A percentile compares a stretch with the other conserved stretches of the same genome.
Conservation (phyloP, 1,284 basidiomycete species). For the Polyporus tsugae region DNA sequence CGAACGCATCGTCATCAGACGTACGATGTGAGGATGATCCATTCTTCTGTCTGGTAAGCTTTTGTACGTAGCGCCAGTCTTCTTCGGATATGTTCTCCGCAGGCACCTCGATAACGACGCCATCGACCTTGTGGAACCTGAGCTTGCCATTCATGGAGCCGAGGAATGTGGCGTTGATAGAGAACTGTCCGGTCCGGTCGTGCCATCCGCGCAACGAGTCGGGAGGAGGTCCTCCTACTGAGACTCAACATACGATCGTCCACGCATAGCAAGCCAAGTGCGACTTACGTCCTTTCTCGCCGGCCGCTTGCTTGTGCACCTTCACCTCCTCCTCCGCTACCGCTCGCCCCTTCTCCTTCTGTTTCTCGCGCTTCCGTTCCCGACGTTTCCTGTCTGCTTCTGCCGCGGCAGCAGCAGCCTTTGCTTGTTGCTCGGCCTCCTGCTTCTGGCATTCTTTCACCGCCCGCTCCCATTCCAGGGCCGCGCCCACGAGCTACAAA, state of each 20-base stretch:
- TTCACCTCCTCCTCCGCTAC: slow-evolving; percentile 44
- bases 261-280: background rate
- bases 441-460: slow-evolving; percentile 60
- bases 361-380: slow-evolving; percentile 52
- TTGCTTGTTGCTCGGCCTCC: slow-evolving; percentile 66
- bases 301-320: slow-evolving; percentile 30
- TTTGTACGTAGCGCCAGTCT: slow-evolving; percentile 87
- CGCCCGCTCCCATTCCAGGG: slow-evolving; percentile 46
- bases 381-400: slow-evolving; percentile 63
- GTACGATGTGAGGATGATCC: slow-evolving; percentile 41
- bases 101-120: slow-evolving; percentile 98
- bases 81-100: slow-evolving; percentile 96
- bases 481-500: slow-evolving; percentile 34
- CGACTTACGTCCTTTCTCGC: slow-evolving; percentile 57
- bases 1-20: slow-evolving; percentile 75
- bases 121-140: slow-evolving; percentile 96
- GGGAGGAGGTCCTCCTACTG: slow-evolving; percentile 60
- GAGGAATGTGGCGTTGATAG: slow-evolving; percentile 96
- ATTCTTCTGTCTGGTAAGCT: slow-evolving; percentile 57
- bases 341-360: slow-evolving; percentile 46
- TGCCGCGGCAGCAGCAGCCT: slow-evolving; percentile 65
- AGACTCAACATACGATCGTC: background rate
- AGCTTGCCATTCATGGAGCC: slow-evolving; percentile 92
- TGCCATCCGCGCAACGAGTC: slow-evolving; percentile 88
- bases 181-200: slow-evolving; percentile 95